phyloP scores from a whole-genome alignment of 31 red algal genomes.

The Odonthalia washingtoniensis region DNA sequence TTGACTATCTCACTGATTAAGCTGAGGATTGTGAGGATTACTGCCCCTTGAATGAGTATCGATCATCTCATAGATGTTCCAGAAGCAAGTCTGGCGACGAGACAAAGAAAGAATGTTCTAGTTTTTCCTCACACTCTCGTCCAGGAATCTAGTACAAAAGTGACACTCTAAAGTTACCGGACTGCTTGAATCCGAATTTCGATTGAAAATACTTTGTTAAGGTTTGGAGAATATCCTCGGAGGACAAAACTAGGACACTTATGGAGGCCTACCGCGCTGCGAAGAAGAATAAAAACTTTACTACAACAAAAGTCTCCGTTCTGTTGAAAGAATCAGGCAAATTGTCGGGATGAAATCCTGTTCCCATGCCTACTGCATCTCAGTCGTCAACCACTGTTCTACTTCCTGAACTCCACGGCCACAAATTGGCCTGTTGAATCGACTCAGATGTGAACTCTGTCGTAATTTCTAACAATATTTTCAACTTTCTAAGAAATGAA shows the following conservation, averaged over 20 bases:
- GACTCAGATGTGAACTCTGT: constrained; percentile 46
- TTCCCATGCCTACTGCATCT: background rate
- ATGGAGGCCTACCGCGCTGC: background rate
- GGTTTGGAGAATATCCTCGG: background rate
- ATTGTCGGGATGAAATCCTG: background rate
- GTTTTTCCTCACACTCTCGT: background rate
- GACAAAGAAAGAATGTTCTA: background rate
- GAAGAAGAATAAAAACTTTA: background rate
- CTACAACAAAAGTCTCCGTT: background rate
- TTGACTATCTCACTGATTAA: background rate
- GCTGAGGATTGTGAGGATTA: background rate
- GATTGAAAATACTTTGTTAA: background rate
- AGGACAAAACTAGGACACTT: background rate
- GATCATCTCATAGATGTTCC: background rate
- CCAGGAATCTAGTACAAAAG: background rate
- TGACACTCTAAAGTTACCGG: background rate
- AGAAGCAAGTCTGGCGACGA: background rate
- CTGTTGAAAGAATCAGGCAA: background rate
- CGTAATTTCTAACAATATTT: constrained; percentile 47
- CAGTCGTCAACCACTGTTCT: constrained; percentile 9
- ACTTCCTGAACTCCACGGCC: background rate
- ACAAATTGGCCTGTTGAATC: constrained; percentile 53
- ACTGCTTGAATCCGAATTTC: background rate
- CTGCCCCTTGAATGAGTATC: background rate
- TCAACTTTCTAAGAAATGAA: constrained; percentile 36